Evolutionary conservation across 2,329 filamentous ascomycete genomes (phyloP), one percentile per base, ranked within the genome.

Genomic region (Dothidotthia symphoricarpi): DNA sequence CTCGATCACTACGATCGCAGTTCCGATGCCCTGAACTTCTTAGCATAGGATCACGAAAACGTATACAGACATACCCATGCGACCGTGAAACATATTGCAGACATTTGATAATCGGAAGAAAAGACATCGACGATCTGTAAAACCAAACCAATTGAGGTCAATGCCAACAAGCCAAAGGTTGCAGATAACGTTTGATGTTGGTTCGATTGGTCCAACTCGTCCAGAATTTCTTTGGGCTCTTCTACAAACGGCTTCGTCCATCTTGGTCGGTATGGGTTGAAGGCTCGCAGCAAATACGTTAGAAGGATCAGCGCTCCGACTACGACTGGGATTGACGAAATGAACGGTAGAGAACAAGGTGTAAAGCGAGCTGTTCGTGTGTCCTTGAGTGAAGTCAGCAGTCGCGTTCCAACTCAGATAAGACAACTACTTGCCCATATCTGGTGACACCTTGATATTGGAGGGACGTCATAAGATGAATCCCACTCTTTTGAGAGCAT

Each of bases 171-270:
- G 14, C 37, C 49, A 32, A 53, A 57, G 11, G 57, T 61, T 10
- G 49, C 48, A 29, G 36, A 46, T 28, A 48, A 40, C 12, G 69
- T 45, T 43, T 58, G 58, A 49, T 43, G 27, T 54, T 47, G 27
- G 46, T 57, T 41, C 39, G 56, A 16, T 56, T 46, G 19, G 50
- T 54, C 43, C 60, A 69, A 32, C 51, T 61, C 36, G 56, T 63
- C 32, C 62, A 47, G 30, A 15, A 39, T 50, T 25, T 56, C 49
- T 34, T 61, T 58, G 9, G 45, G 37, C 44, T 67, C 63, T 29
- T 45, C 41, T 9, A 81, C 61, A 43, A 82, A 81, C 3, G 75
- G 67, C 31, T 54, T 66, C 14, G 69, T 70, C 77, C 78, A 81
- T 62, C 51, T 59, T 24, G 78, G 73, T 28, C 67, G 63, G 52